Conservation (phyloP, 2,329 filamentous ascomycete species). For the Aspergillus neoniger region DNA sequence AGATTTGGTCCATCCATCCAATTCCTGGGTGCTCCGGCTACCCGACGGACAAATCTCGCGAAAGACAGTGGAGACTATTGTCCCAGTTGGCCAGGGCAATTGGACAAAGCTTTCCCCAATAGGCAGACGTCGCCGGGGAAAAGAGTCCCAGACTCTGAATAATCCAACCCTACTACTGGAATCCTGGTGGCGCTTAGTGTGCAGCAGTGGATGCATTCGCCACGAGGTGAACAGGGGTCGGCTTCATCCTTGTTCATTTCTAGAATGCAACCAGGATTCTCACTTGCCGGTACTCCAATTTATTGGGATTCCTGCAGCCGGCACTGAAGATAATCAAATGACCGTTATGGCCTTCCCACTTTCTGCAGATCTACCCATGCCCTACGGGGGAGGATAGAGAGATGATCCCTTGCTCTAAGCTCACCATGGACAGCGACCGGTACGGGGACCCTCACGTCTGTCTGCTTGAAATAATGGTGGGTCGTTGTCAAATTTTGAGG, state of each 20-base stretch:
- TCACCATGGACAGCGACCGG: background rate
- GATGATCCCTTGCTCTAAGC: slow-evolving; percentile 8
- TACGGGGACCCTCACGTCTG: background rate
- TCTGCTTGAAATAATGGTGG: background rate
- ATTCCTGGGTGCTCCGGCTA: background rate
- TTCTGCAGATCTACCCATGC: background rate
- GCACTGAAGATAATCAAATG: background rate
- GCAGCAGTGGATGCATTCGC: background rate
- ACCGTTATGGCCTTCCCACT: background rate
- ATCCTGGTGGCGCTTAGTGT: background rate
- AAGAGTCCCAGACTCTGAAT: background rate
- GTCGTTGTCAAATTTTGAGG: background rate
- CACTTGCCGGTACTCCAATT: background rate
- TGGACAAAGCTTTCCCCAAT: background rate
- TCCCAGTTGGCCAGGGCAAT: background rate
- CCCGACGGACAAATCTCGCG: background rate
- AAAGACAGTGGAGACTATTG: background rate
- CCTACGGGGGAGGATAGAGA: background rate
- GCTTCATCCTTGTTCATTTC: background rate
- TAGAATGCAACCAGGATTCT: background rate
- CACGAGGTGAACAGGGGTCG: background rate
- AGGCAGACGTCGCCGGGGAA: background rate
- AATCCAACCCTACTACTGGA: background rate
- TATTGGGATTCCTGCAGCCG: background rate
- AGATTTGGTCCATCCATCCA: background rate